Percentiles rank a stretch among this genome's conserved stretches.
These are phyloP conservation scores for Aspergillus tanneri DNA, from an alignment of 2,329 filamentous ascomycete genomes.

Conservation along the genomic window DNA sequence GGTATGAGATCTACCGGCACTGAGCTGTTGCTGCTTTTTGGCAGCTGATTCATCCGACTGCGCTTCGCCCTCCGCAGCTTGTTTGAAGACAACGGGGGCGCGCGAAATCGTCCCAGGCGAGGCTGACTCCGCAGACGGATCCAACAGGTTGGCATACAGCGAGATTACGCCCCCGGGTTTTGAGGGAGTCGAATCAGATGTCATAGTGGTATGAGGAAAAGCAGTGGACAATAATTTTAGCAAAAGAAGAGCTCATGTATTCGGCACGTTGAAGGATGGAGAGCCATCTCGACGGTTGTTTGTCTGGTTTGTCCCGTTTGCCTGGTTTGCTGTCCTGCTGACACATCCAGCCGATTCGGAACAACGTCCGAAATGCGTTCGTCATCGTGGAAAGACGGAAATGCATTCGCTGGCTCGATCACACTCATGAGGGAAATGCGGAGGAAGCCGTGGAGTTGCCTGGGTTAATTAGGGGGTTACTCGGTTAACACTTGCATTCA, in stretches of 20 bases:
- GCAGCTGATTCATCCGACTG: constrained; percentile 51
- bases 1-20: constrained; percentile 58
- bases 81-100: constrained; percentile 70
- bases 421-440: no score
- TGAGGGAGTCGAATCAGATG: constrained; percentile 29
- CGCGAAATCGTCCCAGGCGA: constrained; percentile 67
- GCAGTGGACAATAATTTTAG: no score
- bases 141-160: constrained; percentile 81
- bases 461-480: not conserved
- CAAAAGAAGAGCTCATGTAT: no score
- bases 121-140: constrained; percentile 47
- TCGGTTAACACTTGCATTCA: no score
- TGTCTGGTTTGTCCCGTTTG: constrained; percentile 20
- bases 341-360: not conserved
- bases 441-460: not conserved
- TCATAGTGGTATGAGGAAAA: constrained; percentile 23
- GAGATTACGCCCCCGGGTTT: constrained; percentile 58
- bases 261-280: not conserved
- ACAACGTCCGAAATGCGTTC: not conserved
- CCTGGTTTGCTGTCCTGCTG: constrained; percentile 4
- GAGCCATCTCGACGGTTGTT: constrained; percentile 3
- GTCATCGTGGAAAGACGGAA: not conserved
- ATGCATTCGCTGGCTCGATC: not conserved
- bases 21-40: constrained; percentile 64
- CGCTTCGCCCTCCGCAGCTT: constrained; percentile 51